Percentiles rank a stretch among this genome's conserved stretches.
Conservation (phyloP, 148 eudicot genomes). For the Drosera capensis region DNA sequence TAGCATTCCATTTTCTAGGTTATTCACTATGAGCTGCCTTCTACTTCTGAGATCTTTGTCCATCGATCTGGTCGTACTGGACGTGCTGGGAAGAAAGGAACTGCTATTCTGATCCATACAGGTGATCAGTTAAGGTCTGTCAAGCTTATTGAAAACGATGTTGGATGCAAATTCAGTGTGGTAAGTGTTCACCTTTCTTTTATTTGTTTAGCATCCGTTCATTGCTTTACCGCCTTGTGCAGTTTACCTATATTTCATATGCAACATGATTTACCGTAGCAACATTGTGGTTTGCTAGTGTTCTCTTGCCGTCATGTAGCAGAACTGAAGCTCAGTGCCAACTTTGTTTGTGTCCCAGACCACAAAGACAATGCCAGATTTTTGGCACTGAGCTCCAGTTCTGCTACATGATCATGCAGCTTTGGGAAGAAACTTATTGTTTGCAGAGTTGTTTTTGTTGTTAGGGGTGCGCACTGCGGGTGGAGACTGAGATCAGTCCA, state of each 20-base stretch:
- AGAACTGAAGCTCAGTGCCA: too few species aligned
- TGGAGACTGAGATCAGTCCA: too few species aligned
- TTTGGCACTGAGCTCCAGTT: too few species aligned
- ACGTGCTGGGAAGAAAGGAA: conserved; percentile 98
- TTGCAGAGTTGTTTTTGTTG: too few species aligned
- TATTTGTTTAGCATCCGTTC: neutral
- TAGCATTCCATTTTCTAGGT: conserved; percentile 24
- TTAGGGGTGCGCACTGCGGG: too few species aligned
- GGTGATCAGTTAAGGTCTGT: conserved; percentile 41
- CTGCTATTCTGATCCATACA: conserved; percentile 62
- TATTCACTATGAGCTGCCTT: conserved; percentile 85
- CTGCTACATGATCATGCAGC: too few species aligned
- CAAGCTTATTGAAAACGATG: conserved; percentile 60
- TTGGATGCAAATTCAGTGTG: conserved; percentile 60
- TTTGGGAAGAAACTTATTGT: too few species aligned
- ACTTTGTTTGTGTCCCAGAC: too few species aligned
- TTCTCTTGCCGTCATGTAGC: too few species aligned
- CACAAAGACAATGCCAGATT: too few species aligned
- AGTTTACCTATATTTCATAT: neutral
- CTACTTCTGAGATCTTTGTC: conserved; percentile 72
- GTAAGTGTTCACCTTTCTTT: conserved; percentile 16
- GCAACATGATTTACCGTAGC: neutral
- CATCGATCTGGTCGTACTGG: conserved; percentile 98
- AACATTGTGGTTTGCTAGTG: too few species aligned
- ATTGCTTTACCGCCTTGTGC: neutral